Evolutionary conservation across 2,329 filamentous ascomycete genomes (phyloP).

Genomic region (Cladosporium sp.): DNA sequence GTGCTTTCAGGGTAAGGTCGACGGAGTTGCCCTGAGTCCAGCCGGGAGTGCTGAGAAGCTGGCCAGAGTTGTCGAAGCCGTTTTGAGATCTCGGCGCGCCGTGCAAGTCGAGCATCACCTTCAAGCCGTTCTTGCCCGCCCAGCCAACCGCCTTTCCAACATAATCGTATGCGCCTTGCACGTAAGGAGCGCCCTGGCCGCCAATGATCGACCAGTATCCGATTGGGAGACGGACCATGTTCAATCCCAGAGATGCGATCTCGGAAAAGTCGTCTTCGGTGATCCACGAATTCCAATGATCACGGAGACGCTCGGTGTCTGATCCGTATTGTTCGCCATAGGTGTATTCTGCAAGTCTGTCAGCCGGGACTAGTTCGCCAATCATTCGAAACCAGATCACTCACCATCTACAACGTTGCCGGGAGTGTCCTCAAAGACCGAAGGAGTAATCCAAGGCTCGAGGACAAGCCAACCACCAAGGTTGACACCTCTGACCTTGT

Average conservation of each 20-base stretch:
- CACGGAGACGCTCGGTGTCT: slow-evolving; percentile 34
- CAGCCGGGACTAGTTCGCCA: slow-evolving; percentile 11
- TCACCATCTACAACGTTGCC: slow-evolving; percentile 36
- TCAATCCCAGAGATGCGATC: slow-evolving; percentile 55
- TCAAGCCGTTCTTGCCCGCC: slow-evolving; percentile 48
- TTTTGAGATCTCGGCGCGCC: slow-evolving; percentile 62
- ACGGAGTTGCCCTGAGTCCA: slow-evolving; percentile 47
- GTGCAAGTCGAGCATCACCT: slow-evolving; percentile 64
- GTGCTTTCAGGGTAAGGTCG: slow-evolving; percentile 49
- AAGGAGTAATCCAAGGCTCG: slow-evolving; percentile 61
- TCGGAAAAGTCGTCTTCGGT: slow-evolving; percentile 52
- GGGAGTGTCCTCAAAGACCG: slow-evolving; percentile 46
- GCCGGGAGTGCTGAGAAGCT: slow-evolving; percentile 33
- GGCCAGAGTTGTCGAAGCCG: slow-evolving; percentile 62
- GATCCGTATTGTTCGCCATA: slow-evolving; percentile 16
- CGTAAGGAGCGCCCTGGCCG: slow-evolving; percentile 47
- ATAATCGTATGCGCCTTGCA: slow-evolving; percentile 48
- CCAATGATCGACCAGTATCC: slow-evolving; percentile 55
- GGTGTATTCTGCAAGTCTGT: slow-evolving; percentile 30
- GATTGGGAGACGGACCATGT: slow-evolving; percentile 55
- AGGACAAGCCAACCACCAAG: slow-evolving; percentile 58
- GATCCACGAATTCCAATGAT: slow-evolving; percentile 50
- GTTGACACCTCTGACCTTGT: slow-evolving; percentile 62
- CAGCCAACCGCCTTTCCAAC: slow-evolving; percentile 54
- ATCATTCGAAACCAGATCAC: slow-evolving; percentile 27